Base-by-base conservation (phyloP, 441 rosid species). In the Populus hybrid region DNA sequence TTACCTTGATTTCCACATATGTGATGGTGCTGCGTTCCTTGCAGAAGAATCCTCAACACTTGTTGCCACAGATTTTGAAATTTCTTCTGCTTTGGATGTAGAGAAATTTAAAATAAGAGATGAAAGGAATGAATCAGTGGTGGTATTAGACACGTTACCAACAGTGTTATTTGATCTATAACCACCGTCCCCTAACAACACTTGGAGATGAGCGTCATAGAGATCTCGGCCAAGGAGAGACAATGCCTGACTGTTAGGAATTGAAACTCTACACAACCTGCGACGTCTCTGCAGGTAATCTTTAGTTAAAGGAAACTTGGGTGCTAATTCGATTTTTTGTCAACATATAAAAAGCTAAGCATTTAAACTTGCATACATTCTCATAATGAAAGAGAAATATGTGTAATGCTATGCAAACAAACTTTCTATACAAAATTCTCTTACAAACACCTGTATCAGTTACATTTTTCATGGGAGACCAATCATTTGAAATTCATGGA, bases 271-370 rank as follows among this genome's bases (percentile, higher is more conserved):
- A 69, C 87, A 90, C 78, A 90, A 80, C 54, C 89, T 88, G 78
- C 85, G 88, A 46, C 81, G 85, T 83, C 92, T 86, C 87, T 90
- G 92, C 86, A 90, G 76, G 92, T 90, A 74, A 83, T 76, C 82
- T 77, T 79, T 69, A 74, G 87, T 88, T 83, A 87, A 87, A 54
- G 89, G 70, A 83, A 86, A 84, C 82, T 24, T 24, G 12, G 34
- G 34, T 14, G 23, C 65, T 5, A 69, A 59, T 74, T 67, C 71
- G 68, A 67, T 66, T 79, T 57, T 57, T 73, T 3, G 3, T 30
- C 72, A 63, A 67, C 30, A 69, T 10, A 68, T 20, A 73, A 5
- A 81, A 20, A 76, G 74, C 18, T 69, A 46, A 8, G 38, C 57
- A 74, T 40, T 36, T 57, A 11, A 23, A 18, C 64, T 67, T 32